Conservation (phyloP, 495 filamentous ascomycete species). For the Penicillium argentinense region DNA sequence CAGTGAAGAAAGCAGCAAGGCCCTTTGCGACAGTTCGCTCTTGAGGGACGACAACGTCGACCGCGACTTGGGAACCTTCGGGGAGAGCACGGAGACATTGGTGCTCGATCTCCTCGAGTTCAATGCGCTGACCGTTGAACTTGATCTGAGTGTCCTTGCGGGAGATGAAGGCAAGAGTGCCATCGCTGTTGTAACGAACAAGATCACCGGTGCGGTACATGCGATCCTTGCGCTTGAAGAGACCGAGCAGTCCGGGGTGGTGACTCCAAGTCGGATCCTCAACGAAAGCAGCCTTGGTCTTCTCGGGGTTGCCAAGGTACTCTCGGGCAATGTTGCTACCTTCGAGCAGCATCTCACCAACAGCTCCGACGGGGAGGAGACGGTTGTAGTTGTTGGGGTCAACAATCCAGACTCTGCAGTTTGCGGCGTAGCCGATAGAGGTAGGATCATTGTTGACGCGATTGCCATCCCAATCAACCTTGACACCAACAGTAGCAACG, state of each 20-base stretch:
- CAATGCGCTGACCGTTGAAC: slow-evolving; percentile 64
- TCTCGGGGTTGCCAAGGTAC: slow-evolving; percentile 57
- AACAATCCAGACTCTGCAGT: slow-evolving; percentile 57
- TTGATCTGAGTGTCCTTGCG: slow-evolving; percentile 67
- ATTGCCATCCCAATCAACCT: slow-evolving; percentile 41
- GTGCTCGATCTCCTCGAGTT: slow-evolving; percentile 65
- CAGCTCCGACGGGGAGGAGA: slow-evolving; percentile 58
- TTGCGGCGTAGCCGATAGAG: slow-evolving; percentile 39
- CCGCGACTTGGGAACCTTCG: slow-evolving; percentile 35
- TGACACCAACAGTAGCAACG: slow-evolving; percentile 41
- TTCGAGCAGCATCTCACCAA: slow-evolving; percentile 68
- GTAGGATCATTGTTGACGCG: slow-evolving; percentile 38
- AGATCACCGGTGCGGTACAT: slow-evolving; percentile 55
- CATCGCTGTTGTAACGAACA: slow-evolving; percentile 53
- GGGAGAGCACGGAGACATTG: slow-evolving; percentile 40
- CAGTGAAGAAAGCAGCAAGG: slow-evolving; percentile 46
- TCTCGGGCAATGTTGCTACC: slow-evolving; percentile 59
- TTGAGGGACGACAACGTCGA: slow-evolving; percentile 43
- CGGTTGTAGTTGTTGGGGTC: slow-evolving; percentile 55
- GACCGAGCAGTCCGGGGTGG: slow-evolving; percentile 19
- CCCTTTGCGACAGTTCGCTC: slow-evolving; percentile 34
- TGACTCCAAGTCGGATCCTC: slow-evolving; percentile 51
- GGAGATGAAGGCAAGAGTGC: slow-evolving; percentile 52
- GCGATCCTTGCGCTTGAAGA: slow-evolving; percentile 29
- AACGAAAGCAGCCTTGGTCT: slow-evolving; percentile 56